Conservation (phyloP, 2,329 filamentous ascomycete genomes). For the Periconia sp. region DNA sequence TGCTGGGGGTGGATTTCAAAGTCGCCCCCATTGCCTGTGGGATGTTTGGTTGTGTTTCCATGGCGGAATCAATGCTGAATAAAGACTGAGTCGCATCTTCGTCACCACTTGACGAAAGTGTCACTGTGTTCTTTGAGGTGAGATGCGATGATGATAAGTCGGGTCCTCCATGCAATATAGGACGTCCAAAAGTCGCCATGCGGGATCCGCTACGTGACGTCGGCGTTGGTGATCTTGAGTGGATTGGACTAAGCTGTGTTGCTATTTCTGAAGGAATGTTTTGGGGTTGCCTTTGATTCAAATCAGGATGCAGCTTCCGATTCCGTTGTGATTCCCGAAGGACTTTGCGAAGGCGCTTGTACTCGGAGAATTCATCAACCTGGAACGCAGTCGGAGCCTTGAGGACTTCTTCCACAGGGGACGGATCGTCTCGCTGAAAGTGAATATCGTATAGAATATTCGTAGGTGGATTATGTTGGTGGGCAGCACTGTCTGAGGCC, state of each 20-base stretch:
- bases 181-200: constrained; percentile 5
- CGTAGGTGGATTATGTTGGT: constrained; percentile 19
- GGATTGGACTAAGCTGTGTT: constrained; percentile 1
- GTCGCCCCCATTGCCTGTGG: neutral
- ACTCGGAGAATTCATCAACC: constrained; percentile 52
- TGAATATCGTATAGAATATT: constrained; percentile 43
- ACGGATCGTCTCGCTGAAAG: constrained; percentile 39
- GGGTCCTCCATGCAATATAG: neutral
- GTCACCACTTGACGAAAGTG: neutral
- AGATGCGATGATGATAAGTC: neutral
- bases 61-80: neutral
- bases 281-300: neutral
- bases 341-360: constrained; percentile 44
- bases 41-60: neutral
- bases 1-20: constrained; percentile 12
- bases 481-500: constrained; percentile 10
- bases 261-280: constrained; percentile 11
- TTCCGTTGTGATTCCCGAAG: constrained; percentile 18
- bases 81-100: neutral
- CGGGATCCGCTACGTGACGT: constrained; percentile 4
- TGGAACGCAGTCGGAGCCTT: constrained; percentile 47
- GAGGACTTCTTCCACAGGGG: constrained; percentile 41
- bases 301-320: neutral
- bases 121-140: neutral
- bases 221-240: neutral